Base-by-base conservation (phyloP, 306 rosid genomes). In the Trichosanthes truncata region DNA sequence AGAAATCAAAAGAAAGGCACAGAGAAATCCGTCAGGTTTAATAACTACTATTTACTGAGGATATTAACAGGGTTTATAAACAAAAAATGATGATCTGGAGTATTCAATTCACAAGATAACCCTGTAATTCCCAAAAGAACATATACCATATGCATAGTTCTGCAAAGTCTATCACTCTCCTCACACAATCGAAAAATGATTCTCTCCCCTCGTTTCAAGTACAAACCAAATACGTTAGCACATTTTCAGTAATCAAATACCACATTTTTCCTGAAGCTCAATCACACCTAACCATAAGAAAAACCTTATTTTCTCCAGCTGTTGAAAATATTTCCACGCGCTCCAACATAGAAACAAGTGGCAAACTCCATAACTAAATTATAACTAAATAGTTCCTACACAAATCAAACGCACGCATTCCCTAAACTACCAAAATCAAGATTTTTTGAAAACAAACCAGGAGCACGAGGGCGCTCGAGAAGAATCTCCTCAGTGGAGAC, bases 401-500 rank as follows among this genome's bases (percentile, higher is more conserved):
- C 13, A 26, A 73, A 73, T 18, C 41, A 15, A 33, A 65, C 4
- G 38, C 45, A 65, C 3, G 25, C 43, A 65, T 11, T 65, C 72
- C 38, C 12, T 0, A 41, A 69, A 5, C 76, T 10, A 41, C 74
- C 9, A 65, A 33, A 36, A 41, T 26, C 9, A 77, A 23, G 18
- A 29, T 9, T n/a, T 6, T 0, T 35, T 8, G 68, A 60, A 23
- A 49, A 69, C 77, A 9, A 57, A 93, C 98, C 98, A 0, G 87
- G 97, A 66, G 97, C 92, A 85, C 90, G 90, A 53, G 98, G 94
- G 25, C 97, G 97, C 84, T 94, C 97, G 6, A 94, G 91, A 63
- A 89, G 71, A 80, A 94, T 92, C 88, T 94, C 98, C 71, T 94
- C 98, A 0, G 98, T 94, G 82, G 98, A 94, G 41, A 94, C 90